A percentile compares a stretch with the other conserved stretches of the same genome.
phyloP scores from a whole-genome alignment of 2,329 filamentous ascomycete species.

The Trichoderma asperellum region DNA sequence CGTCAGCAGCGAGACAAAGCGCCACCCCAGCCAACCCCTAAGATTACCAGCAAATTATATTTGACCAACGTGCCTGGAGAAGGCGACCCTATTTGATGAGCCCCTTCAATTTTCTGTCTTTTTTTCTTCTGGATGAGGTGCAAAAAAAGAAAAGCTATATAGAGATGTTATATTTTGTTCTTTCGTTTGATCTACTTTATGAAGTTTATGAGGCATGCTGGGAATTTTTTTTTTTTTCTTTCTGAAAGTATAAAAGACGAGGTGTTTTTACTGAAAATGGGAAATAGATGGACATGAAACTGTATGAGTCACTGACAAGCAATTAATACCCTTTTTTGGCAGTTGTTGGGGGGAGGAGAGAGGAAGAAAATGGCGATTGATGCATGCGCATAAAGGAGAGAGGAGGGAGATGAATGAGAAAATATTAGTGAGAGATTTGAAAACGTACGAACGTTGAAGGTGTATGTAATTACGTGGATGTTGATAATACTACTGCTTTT shows the following conservation, averaged over 20 bases:
- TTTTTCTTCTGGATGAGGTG: neutral
- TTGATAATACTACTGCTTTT: neutral
- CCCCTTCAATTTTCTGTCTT: neutral
- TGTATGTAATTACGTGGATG: constrained; percentile 1
- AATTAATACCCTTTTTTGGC: constrained; percentile 24
- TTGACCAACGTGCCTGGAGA: constrained; percentile 42
- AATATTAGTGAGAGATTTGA: neutral
- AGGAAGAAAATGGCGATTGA: neutral
- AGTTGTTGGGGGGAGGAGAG: neutral
- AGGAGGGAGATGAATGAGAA: neutral
- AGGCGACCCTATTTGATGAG: constrained; percentile 41
- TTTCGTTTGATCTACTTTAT: neutral
- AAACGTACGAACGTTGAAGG: neutral
- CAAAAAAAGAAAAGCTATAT: neutral
- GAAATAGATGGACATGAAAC: constrained; percentile 15
- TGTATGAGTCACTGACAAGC: constrained; percentile 9
- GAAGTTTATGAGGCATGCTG: constrained; percentile 12
- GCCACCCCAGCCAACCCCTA: constrained; percentile 48
- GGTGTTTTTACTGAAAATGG: constrained; percentile 1
- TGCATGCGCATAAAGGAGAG: neutral
- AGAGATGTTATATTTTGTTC: constrained; percentile 2
- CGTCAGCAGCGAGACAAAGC: constrained; percentile 40
- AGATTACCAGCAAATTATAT: constrained; percentile 44
- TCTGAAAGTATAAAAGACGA: too few relatives aligned
- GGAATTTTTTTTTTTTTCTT: neutral